Percentiles rank a stretch among this genome's conserved stretches.
Conservation (phyloP, 169 alveolate genomes). For the Eimeria sp. region DNA sequence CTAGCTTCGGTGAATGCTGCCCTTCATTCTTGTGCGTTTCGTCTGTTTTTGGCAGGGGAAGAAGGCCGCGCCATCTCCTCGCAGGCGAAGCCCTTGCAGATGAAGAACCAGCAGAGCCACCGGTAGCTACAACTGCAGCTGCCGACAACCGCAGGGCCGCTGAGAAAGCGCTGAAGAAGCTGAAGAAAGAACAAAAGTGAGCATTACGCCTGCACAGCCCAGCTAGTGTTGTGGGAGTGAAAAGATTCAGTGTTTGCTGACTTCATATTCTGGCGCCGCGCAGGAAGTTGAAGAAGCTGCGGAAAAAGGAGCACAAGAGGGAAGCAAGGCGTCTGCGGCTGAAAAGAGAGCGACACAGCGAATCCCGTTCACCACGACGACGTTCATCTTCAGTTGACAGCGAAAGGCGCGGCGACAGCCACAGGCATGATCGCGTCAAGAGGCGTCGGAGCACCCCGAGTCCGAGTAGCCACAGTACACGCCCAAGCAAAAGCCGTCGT, state of each 20-base stretch:
- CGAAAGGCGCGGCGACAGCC: constrained; percentile 1
- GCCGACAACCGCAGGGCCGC: constrained; percentile 35
- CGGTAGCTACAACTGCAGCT: constrained; percentile 14
- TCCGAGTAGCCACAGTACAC: neutral
- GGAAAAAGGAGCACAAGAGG: constrained; percentile 34
- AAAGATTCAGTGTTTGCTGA: neutral
- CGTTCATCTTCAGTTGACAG: constrained; percentile 30
- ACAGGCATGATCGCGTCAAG: neutral
- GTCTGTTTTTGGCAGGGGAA: constrained; percentile 25
- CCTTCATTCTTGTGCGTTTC: neutral
- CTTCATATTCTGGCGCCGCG: neutral
- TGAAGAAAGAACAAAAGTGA: constrained; percentile 64
- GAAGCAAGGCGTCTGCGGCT: constrained; percentile 52
- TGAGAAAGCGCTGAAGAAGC: constrained; percentile 49
- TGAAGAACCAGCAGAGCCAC: constrained; percentile 6
- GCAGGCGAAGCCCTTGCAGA: constrained; percentile 63
- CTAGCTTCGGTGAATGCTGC: neutral
- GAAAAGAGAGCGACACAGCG: constrained; percentile 53
- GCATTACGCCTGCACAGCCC: neutral
- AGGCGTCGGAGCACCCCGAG: neutral
- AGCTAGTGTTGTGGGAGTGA: neutral
- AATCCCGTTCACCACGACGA: neutral
- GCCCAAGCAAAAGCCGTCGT: neutral
- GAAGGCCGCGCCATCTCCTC: constrained; percentile 56
- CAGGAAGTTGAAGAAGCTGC: constrained; percentile 59